These are phyloP conservation scores for Wickerhamomyces sp. DNA, from an alignment of 1,139 yeast species.

Conservation along the genomic window DNA sequence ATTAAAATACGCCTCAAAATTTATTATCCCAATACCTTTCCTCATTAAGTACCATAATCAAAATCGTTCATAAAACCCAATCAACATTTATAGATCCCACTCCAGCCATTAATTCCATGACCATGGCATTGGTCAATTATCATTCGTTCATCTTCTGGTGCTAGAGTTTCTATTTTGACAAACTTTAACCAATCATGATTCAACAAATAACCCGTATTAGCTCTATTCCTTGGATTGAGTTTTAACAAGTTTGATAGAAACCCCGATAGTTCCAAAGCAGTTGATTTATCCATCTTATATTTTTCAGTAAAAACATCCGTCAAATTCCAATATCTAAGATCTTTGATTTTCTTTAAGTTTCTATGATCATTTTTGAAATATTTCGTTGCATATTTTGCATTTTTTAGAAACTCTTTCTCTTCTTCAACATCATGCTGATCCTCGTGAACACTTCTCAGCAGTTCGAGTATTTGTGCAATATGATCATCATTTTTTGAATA, in stretches of 20 bases:
- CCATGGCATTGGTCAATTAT: constrained; percentile 18
- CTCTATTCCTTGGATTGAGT: constrained; percentile 63
- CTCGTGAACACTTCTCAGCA: constrained; percentile 44
- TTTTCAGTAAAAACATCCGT: constrained; percentile 64
- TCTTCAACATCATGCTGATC: constrained; percentile 39
- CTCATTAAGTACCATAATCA: no score
- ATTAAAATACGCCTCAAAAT: no score
- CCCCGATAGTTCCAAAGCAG: constrained; percentile 52
- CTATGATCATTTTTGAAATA: constrained; percentile 44
- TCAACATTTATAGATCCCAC: not conserved
- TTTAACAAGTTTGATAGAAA: constrained; percentile 71
- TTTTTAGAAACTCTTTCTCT: constrained; percentile 44
- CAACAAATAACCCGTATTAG: constrained; percentile 78
- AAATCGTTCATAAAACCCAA: no score
- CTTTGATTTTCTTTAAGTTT: constrained; percentile 49
- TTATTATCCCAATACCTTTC: no score
- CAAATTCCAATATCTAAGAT: constrained; percentile 66
- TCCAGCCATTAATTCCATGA: constrained; percentile 22
- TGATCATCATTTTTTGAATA: constrained; percentile 82
- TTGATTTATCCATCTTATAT: constrained; percentile 55
- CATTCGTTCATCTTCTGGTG: constrained; percentile 1
- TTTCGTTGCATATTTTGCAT: constrained; percentile 48
- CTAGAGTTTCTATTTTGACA: constrained; percentile 2
- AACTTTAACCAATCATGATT: constrained; percentile 67
- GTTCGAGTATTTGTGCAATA: constrained; percentile 76